Evolutionary conservation across 371 early-diverging fungal species (phyloP).

Genomic region (Chytridium lagenaria): DNA sequence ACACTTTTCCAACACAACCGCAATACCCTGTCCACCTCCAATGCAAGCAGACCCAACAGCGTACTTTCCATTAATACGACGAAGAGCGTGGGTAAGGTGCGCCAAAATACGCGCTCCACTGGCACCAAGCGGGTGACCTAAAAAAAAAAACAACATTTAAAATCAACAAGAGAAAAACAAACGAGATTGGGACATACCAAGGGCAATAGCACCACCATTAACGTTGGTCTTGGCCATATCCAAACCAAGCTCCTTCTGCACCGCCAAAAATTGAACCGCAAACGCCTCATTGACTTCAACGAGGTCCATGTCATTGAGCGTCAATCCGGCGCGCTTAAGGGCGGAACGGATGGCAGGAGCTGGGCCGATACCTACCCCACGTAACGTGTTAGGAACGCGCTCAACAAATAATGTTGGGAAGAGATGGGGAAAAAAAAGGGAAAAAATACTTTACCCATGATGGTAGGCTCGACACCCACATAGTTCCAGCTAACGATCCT

Average conservation of each 20-base stretch:
- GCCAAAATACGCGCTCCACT: slow-evolving; percentile 94
- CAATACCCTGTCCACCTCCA: slow-evolving; percentile 61
- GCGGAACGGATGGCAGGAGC: slow-evolving; percentile 90
- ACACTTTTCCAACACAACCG: slow-evolving; percentile 46
- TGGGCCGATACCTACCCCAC: slow-evolving; percentile 88
- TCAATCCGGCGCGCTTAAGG: slow-evolving; percentile 80
- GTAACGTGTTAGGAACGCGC: no score
- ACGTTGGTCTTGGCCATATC: slow-evolving; percentile 81
- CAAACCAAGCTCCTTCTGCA: slow-evolving; percentile 86
- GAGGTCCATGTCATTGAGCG: slow-evolving; percentile 84
- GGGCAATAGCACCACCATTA: slow-evolving; percentile 94
- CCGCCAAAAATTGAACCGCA: slow-evolving; percentile 91
- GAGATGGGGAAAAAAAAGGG: neutral
- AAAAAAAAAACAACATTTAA: neutral
- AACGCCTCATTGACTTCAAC: slow-evolving; percentile 99
- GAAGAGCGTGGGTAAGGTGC: slow-evolving; percentile 84
- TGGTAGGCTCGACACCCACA: slow-evolving; percentile 70
- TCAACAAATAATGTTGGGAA: slow-evolving; percentile 46
- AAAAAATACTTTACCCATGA: slow-evolving; percentile 54
- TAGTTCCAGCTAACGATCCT: slow-evolving; percentile 86
- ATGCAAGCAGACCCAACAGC: slow-evolving; percentile 92
- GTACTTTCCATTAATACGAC: slow-evolving; percentile 78
- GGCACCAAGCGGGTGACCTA: slow-evolving; percentile 95
- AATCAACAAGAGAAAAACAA: neutral
- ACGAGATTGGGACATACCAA: slow-evolving; percentile 45